These are phyloP conservation scores for Aspergillus hiratsukae DNA, from an alignment of 2,329 filamentous ascomycete species.

Conservation along the genomic window DNA sequence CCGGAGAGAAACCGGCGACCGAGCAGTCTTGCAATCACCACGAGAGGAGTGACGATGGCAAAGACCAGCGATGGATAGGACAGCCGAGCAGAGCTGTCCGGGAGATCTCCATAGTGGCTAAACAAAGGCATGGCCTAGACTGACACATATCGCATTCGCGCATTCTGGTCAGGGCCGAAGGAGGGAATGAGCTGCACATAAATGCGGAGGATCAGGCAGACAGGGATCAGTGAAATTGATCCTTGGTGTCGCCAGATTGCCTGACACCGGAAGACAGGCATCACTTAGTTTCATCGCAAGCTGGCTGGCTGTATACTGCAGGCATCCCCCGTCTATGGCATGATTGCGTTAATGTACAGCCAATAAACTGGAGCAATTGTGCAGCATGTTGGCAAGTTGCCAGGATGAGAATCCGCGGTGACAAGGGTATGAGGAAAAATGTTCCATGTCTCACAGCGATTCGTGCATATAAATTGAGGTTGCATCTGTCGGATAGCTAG, in stretches of 20 bases:
- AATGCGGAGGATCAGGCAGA: neutral
- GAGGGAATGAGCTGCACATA: neutral
- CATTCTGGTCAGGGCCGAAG: neutral
- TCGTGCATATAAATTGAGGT: neutral
- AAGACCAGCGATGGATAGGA: conserved; percentile 18
- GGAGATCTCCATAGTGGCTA: conserved; percentile 20
- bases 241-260: neutral
- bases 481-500: neutral
- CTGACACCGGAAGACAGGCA: no score
- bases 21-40: conserved; percentile 14
- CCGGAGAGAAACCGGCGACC: conserved; percentile 13
- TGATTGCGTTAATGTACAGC: neutral
- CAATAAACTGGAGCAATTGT: no score
- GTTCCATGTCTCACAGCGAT: neutral
- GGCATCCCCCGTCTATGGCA: neutral
- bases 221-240: neutral
- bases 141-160: neutral
- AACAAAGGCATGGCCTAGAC: conserved; percentile 13
- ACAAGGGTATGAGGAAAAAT: neutral
- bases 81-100: conserved; percentile 15
- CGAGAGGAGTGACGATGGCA: conserved; percentile 16
- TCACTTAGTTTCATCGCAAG: neutral
- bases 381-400: neutral
- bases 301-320: neutral
- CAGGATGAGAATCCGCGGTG: neutral